phyloP scores from a whole-genome alignment of 2,329 filamentous ascomycete species.

The Lachnum nothofagi region DNA sequence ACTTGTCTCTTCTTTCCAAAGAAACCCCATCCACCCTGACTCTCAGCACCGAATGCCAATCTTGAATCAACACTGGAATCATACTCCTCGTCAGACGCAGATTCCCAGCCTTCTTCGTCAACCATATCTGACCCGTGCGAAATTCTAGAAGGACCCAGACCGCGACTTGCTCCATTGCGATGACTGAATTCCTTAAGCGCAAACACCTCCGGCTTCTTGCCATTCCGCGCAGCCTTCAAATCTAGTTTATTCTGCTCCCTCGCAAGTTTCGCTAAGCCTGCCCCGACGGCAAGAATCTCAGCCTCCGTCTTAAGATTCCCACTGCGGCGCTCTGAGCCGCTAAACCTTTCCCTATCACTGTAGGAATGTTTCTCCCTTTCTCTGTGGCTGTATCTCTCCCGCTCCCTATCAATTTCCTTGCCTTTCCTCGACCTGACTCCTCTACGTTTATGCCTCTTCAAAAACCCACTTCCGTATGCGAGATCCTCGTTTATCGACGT shows the following conservation, averaged over 20 bases:
- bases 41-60: constrained; percentile 53
- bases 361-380: constrained; percentile 6
- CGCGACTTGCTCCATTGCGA: constrained; percentile 20
- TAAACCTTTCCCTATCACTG: constrained; percentile 8
- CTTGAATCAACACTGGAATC: constrained; percentile 49
- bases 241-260: constrained; percentile 35
- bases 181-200: constrained; percentile 7
- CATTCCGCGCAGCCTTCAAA: constrained; percentile 31
- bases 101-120: constrained; percentile 55
- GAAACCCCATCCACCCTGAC: constrained; percentile 32
- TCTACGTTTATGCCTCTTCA: constrained; percentile 27
- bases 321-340: constrained; percentile 7
- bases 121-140: constrained; percentile 28
- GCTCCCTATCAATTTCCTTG: constrained; percentile 27
- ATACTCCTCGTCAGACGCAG: constrained; percentile 50
- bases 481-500: constrained; percentile 65
- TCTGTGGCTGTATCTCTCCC: constrained; percentile 18
- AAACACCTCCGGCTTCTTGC: constrained; percentile 17
- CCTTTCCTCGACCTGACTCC: constrained; percentile 25
- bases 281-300: constrained; percentile 44
- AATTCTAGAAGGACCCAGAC: constrained; percentile 25
- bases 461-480: constrained; percentile 59
- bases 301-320: constrained; percentile 36
- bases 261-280: constrained; percentile 42
- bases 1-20: constrained; percentile 31